Base-by-base conservation (phyloP, 2,329 filamentous ascomycete species). In the Neofusicoccum laricinum region DNA sequence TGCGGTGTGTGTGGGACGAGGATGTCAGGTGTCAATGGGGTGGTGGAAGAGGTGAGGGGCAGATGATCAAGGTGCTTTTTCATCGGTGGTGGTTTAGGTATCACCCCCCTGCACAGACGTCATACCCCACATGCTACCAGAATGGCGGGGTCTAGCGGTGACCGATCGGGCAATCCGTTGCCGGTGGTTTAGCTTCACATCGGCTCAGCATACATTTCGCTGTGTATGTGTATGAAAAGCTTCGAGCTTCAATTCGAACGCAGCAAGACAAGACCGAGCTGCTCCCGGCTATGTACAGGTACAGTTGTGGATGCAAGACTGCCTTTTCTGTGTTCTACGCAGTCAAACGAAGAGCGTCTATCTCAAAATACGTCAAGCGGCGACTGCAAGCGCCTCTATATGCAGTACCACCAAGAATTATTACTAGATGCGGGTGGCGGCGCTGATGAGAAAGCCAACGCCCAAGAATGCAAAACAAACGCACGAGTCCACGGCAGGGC, bases 331-430 rank as follows among this genome's bases (percentile, higher is more conserved):
- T 34, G 14, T 45, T 32, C n/a, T 41, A 34, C 12, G 38, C 25
- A 32, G 21, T 17, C 25, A 19, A 58, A 32, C 38, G 21, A 58
- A 34, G 51, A 57, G 36, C 51, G 12, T 43, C 51, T 43, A 45
- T 32, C 38, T 34, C 38, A 17, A 43, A 58, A 38, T 15, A 40
- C 21, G 25, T 32, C 21, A 17, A 58, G 38, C 21, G 53, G 53
- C 53, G 53, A 58, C 53, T 58, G 38, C 53, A 41, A 40, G 53
- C 53, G 53, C 53, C 53, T 58, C 53, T 58, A 58, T 41, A 43
- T 58, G 38, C 38, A 58, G 25, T 58, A 43, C 53, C 53, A 58
- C 53, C 53, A 25, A 19, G 41, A 58, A 58, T 17, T 43, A 58
- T 58, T 58, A 58, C 53, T 58, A 58, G 43, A 43, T 8, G 53